These are phyloP conservation scores for Lichtheimia hyalospora DNA, from an alignment of 371 early-diverging fungal genomes.

Conservation along the genomic window DNA sequence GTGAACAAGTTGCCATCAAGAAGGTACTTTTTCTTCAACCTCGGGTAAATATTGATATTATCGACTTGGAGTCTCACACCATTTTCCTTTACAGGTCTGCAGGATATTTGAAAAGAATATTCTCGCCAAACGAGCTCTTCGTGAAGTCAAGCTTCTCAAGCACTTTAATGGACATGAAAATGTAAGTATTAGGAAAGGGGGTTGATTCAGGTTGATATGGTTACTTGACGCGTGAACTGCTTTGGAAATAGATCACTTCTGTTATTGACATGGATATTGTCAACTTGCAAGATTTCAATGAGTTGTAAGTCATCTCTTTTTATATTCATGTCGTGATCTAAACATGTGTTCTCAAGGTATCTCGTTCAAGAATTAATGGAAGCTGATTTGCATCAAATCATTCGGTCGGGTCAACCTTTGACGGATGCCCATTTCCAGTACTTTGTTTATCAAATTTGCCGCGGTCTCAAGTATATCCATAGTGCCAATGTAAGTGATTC, in stretches of 20 bases:
- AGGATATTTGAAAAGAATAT: slow-evolving; percentile 79
- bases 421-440: slow-evolving; percentile 98
- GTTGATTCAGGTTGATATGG: no score
- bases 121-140: slow-evolving; percentile 82
- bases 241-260: slow-evolving; percentile 71
- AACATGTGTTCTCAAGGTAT: slow-evolving; percentile 46
- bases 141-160: slow-evolving; percentile 86
- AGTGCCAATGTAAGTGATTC: slow-evolving; percentile 88
- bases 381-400: slow-evolving; percentile 98
- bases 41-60: no score
- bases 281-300: slow-evolving; percentile 70
- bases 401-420: slow-evolving; percentile 93
- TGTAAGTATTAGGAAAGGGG: slow-evolving; percentile 39
- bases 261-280: slow-evolving; percentile 63
- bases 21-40: slow-evolving; percentile 56
- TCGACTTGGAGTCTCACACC: neutral
- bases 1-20: slow-evolving; percentile 91
- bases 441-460: slow-evolving; percentile 96
- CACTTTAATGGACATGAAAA: slow-evolving; percentile 93
- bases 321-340: neutral
- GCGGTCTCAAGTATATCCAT: slow-evolving; percentile 97
- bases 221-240: no score
- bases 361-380: slow-evolving; percentile 96
- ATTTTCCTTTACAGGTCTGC: slow-evolving; percentile 28
- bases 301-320: slow-evolving; percentile 61